phyloP scores from a whole-genome alignment of 768 basidiomycete species.

The Collybia nuda region DNA sequence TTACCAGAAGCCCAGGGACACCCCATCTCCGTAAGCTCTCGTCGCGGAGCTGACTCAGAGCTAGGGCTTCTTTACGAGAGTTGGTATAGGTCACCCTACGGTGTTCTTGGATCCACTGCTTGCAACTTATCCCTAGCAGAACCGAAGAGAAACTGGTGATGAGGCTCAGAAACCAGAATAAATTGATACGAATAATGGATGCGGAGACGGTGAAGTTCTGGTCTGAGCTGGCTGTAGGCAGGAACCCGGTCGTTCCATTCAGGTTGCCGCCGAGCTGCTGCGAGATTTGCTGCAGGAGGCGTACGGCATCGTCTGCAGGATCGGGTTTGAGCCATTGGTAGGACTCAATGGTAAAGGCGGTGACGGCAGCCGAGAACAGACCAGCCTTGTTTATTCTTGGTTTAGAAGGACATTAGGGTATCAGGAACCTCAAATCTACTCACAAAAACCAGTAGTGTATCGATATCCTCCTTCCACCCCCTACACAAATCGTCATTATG shows the following conservation, averaged over 20 bases:
- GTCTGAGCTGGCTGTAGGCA: background rate
- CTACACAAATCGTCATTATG: background rate
- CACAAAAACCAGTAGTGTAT: background rate
- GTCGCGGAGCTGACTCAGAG: slow-evolving; percentile 11
- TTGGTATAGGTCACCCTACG: background rate
- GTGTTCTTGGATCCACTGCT: too few relatives aligned
- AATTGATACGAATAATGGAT: background rate
- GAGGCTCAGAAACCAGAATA: slow-evolving; percentile 8
- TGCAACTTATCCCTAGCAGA: too few relatives aligned
- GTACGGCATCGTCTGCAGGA: background rate
- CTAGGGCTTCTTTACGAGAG: background rate
- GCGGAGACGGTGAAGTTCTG: background rate
- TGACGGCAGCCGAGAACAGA: slow-evolving; percentile 17
- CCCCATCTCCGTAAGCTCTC: slow-evolving; percentile 13
- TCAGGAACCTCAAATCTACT: background rate
- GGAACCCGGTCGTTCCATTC: background rate
- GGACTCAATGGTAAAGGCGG: slow-evolving; percentile 18
- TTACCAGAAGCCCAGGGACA: slow-evolving; percentile 11
- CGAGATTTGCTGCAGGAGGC: slow-evolving; percentile 8
- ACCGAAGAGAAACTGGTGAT: too few relatives aligned
- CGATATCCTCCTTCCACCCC: background rate
- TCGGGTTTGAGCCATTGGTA: slow-evolving; percentile 13
- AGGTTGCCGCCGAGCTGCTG: background rate
- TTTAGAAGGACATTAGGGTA: background rate
- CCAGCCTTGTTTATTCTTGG: slow-evolving; percentile 9